Base-by-base conservation (phyloP, 768 basidiomycete genomes). In the Tephrocybe sp. region DNA sequence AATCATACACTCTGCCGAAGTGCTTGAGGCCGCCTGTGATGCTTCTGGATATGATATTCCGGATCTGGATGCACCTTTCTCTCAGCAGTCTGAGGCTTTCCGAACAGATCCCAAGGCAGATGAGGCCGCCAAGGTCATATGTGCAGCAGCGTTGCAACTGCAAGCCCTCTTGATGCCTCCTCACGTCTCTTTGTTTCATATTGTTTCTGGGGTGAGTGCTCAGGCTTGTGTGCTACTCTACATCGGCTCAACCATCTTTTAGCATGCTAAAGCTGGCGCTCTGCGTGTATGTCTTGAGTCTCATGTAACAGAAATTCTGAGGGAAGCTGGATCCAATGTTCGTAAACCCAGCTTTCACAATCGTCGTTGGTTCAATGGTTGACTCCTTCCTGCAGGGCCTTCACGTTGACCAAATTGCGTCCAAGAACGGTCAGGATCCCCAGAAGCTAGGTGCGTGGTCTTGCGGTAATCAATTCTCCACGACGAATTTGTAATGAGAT, bases 291-390 rank as follows among this genome's bases (percentile, higher is more conserved):
- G 37, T n/a, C 37, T 38, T 3, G 37, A 38, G 12, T 38, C 15
- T 7, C 18, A 45, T 18, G 43, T 45, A 9, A 31, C 43, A 3
- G 43, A 45, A 45, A 45, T 45, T 7, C n/a, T 45, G 29, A 15
- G 43, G 1, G 43, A 45, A 13, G 77, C 7, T 22, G 61, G 3
- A 71, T 73, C 0, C 61, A 84, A 56, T 80, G 76, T 12, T 5
- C 4, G 37, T 21, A 12, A 19, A 3, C 11, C 37, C 3, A 5
- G 18, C 6, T n/a, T 38, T 3, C 37, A 3, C 12, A 19, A 19
- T 4, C 16, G 10, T 38, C 3, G 7, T 12, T 38, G 3, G 16
- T 73, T 38, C 18, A 38, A 38, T n/a, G n/a, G n/a, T n/a, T n/a
- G n/a, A 19, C 8, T n/a, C 11, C 8, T 10, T 4, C 12, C 6